Evolutionary conservation across 768 basidiomycete genomes (phyloP).

Genomic region (Hericium coralloides): DNA sequence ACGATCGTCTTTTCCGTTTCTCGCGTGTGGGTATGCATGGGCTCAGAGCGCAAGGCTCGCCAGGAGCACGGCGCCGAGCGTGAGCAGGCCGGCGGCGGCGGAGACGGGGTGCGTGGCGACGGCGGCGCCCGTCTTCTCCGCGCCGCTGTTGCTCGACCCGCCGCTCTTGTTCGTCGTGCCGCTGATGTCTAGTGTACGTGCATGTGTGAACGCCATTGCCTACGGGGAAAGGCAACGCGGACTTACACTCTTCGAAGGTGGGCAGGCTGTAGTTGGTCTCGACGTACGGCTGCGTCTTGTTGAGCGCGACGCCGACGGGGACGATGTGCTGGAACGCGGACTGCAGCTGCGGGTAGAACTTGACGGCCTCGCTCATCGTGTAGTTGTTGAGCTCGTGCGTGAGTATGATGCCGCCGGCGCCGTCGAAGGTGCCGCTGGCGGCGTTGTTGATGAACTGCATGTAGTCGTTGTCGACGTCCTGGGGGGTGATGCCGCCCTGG

Average conservation of each 20-base stretch:
- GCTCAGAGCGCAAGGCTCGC: neutral
- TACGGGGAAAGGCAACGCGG: neutral
- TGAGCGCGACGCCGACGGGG: constrained; percentile 43
- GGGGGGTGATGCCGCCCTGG: neutral
- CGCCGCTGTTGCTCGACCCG: neutral
- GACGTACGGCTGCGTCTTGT: constrained; percentile 43
- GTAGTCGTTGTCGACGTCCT: constrained; percentile 6
- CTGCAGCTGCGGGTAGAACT: constrained; percentile 37
- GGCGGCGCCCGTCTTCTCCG: neutral
- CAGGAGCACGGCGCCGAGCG: neutral
- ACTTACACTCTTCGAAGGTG: constrained; percentile 40
- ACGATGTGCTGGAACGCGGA: constrained; percentile 39
- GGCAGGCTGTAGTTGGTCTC: constrained; percentile 36
- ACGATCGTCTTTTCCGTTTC: too few relatives aligned
- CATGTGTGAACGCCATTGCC: too few relatives aligned
- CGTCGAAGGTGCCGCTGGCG: constrained; percentile 4
- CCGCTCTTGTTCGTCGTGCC: neutral
- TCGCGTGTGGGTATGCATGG: too few relatives aligned
- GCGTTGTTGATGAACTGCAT: constrained; percentile 3
- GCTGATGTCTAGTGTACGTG: neutral
- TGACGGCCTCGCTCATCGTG: constrained; percentile 54
- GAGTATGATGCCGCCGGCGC: constrained; percentile 39
- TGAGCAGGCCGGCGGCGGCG: neutral
- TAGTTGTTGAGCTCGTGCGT: constrained; percentile 53
- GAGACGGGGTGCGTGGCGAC: neutral